Conservation (phyloP, 257 asterid genomes). For the Solanum commersonii region DNA sequence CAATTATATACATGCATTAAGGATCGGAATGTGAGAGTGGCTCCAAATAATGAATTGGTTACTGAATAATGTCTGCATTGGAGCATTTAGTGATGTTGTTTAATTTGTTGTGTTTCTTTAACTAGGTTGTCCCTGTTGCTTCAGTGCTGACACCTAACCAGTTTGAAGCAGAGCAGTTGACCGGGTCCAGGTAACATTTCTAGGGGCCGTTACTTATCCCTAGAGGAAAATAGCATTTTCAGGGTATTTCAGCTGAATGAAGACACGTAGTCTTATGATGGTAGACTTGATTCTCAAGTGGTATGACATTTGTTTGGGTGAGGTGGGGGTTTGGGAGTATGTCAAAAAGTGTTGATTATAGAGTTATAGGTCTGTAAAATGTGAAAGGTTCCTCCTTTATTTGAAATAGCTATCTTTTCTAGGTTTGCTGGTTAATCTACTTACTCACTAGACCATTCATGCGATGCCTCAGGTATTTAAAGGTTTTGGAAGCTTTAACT, state of each 20-base stretch:
- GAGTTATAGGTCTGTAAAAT: background rate
- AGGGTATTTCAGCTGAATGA: background rate
- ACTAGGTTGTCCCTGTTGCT: conserved; percentile 91
- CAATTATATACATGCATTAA: background rate
- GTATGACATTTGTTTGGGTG: background rate
- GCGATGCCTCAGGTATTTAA: background rate
- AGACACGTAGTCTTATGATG: background rate
- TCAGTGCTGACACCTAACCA: conserved; percentile 98
- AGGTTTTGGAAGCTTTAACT: background rate
- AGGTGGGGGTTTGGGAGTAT: background rate
- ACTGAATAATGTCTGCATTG: background rate
- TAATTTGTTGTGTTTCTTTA: conserved; percentile 4
- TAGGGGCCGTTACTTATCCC: background rate
- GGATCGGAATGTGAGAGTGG: background rate
- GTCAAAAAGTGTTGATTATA: background rate
- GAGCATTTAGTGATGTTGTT: background rate
- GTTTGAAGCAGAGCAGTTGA: conserved; percentile 89
- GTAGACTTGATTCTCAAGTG: background rate
- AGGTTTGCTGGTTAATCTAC: background rate
- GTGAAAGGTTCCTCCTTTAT: background rate
- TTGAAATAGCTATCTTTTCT: background rate
- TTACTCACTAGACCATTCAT: background rate
- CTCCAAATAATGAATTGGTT: background rate
- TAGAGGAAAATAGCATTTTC: background rate
- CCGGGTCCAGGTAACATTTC: conserved; percentile 62